Conservation (phyloP, 2,329 filamentous ascomycete genomes). For the Fusarium napiforme region DNA sequence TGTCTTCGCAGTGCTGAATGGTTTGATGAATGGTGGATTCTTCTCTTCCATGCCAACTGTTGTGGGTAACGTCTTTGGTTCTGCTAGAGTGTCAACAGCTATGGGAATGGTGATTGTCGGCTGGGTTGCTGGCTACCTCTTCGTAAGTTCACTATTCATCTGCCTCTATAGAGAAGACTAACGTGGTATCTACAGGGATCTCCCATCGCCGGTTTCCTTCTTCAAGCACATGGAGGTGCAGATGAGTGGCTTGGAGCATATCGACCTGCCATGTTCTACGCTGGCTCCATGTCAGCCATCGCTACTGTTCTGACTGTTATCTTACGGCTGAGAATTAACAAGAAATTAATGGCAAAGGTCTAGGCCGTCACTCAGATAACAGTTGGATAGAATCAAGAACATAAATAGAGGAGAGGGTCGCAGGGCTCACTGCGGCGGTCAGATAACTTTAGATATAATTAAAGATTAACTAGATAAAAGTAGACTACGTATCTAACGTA, state of each 20-base stretch:
- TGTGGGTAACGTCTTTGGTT: constrained; percentile 68
- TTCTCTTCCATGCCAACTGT: constrained; percentile 73
- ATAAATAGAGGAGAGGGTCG: not conserved
- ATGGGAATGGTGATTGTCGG: constrained; percentile 72
- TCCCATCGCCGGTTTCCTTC: constrained; percentile 69
- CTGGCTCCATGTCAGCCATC: constrained; percentile 50
- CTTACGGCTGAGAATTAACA: constrained; percentile 23
- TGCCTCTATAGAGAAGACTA: accelerated
- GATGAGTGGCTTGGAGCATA: constrained; percentile 62
- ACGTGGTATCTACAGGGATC: not conserved
- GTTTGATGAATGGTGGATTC: constrained; percentile 70
- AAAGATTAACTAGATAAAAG: not conserved
- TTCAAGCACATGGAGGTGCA: constrained; percentile 65
- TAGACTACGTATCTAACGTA: not conserved
- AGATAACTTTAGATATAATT: not conserved
- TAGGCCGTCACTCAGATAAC: accelerated
- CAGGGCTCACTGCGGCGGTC: accelerated
- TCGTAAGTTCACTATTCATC: constrained; percentile 53
- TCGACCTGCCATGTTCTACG: constrained; percentile 71
- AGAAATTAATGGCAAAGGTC: constrained; percentile 2
- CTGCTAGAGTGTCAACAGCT: constrained; percentile 62
- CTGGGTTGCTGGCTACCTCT: constrained; percentile 70
- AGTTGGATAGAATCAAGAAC: accelerated
- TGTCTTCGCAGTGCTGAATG: constrained; percentile 69
- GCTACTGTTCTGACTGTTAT: constrained; percentile 17